These are phyloP conservation scores for Metarhizium sp. DNA, from an alignment of 2,329 filamentous ascomycete species.

Conservation along the genomic window DNA sequence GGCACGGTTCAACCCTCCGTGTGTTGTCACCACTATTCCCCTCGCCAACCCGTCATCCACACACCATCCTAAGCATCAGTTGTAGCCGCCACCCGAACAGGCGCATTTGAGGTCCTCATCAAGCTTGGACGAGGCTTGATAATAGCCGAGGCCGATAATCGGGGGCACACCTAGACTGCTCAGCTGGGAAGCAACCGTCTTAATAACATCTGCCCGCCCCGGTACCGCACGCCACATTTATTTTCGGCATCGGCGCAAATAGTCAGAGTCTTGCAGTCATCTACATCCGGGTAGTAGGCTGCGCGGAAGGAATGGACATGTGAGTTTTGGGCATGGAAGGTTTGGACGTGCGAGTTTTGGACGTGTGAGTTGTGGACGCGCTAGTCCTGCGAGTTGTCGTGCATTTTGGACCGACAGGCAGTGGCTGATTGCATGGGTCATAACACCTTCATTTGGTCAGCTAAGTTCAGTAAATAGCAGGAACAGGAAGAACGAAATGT, in stretches of 20 bases:
- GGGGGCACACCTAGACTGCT: neutral
- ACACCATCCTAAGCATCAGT: neutral
- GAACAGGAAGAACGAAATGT: neutral
- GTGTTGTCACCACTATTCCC: no score
- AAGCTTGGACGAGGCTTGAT: neutral
- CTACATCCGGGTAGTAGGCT: neutral
- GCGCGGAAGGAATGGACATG: neutral
- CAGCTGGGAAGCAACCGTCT: neutral
- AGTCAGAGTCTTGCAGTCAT: slow-evolving; percentile 15
- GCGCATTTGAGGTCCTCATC: neutral
- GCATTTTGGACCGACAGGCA: slow-evolving; percentile 14
- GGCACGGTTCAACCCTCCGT: neutral
- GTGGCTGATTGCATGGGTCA: slow-evolving; percentile 15
- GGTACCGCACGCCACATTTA: slow-evolving; percentile 15
- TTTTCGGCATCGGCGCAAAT: slow-evolving; percentile 16
- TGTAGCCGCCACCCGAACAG: neutral
- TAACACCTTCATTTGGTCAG: slow-evolving; percentile 18
- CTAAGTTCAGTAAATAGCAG: neutral
- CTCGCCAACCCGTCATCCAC: neutral
- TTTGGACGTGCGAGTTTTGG: no score
- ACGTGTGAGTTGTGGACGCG: neutral
- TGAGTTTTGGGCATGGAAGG: neutral
- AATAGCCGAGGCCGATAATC: neutral
- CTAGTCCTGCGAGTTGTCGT: neutral
- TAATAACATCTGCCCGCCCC: slow-evolving; percentile 8